Conservation (phyloP, 805 yeast genomes). For the Cyberlindnera suaveolens region DNA sequence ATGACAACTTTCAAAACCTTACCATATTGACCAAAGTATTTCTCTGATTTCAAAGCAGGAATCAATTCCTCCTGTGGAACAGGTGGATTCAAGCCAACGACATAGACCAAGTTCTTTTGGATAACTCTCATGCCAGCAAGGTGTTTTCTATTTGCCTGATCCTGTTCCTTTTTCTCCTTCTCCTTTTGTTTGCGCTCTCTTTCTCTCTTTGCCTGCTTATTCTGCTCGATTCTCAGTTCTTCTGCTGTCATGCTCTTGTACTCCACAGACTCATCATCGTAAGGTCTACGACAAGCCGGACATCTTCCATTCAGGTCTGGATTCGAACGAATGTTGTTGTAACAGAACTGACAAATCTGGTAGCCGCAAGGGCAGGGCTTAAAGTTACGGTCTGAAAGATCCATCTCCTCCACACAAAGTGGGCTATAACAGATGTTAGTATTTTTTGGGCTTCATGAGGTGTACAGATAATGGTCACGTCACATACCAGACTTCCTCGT, state of each 20-base stretch:
- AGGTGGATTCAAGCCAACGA: constrained; percentile 88
- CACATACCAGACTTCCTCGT: constrained; percentile 64
- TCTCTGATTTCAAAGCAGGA: constrained; percentile 75
- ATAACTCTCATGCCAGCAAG: constrained; percentile 97
- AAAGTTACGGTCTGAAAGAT: constrained; percentile 90
- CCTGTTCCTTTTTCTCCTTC: constrained; percentile 87
- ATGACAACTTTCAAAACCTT: constrained; percentile 90
- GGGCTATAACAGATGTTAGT: constrained; percentile 47
- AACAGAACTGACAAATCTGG: constrained; percentile 97
- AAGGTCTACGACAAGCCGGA: constrained; percentile 94
- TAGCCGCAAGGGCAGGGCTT: constrained; percentile 99
- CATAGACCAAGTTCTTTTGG: constrained; percentile 94
- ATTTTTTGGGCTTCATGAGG: background rate
- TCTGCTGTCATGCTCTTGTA: constrained; percentile 80
- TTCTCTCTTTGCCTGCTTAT: constrained; percentile 74
- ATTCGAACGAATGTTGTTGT: constrained; percentile 90
- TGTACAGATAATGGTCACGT: constrained; percentile 16
- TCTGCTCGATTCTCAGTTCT: constrained; percentile 75
- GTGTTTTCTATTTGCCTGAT: constrained; percentile 74
- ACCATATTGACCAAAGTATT: constrained; percentile 98
- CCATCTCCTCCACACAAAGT: constrained; percentile 96
- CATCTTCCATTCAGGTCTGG: constrained; percentile 95
- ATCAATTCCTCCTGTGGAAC: constrained; percentile 77
- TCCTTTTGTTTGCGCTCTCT: constrained; percentile 79
- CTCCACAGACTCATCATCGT: constrained; percentile 90